Conservation (phyloP, 139 green algal species). For the Chlorella sp. region DNA sequence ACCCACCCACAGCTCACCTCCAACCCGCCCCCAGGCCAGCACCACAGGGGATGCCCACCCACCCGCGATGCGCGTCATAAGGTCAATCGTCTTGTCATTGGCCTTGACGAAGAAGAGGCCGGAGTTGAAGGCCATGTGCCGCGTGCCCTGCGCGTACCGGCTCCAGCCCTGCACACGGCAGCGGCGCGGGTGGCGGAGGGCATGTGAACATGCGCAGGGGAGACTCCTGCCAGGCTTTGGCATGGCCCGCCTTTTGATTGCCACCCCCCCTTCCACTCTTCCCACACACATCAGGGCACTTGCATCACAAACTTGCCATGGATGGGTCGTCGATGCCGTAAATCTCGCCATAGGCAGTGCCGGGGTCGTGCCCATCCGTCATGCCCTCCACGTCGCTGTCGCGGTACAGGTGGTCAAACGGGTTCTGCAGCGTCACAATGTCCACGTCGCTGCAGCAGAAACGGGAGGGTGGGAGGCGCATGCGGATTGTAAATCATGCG, state of each 20-base stretch:
- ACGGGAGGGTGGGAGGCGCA: background rate
- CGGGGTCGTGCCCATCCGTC: conserved; percentile 78
- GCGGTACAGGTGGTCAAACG: conserved; percentile 75
- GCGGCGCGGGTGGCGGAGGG: background rate
- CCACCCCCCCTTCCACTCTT: background rate
- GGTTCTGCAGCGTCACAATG: conserved; percentile 72
- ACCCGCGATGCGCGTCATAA: conserved; percentile 69
- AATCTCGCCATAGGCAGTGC: conserved; percentile 87
- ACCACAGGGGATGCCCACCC: background rate
- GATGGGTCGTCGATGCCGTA: conserved; percentile 85
- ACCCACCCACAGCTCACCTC: background rate
- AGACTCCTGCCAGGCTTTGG: background rate
- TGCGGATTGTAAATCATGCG: no score
- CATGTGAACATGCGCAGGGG: background rate
- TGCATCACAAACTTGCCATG: conserved; percentile 59
- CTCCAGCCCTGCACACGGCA: conserved; percentile 23
- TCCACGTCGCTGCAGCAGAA: conserved; percentile 85
- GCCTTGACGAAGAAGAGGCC: conserved; percentile 86
- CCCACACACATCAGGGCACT: background rate
- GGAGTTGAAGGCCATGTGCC: conserved; percentile 88
- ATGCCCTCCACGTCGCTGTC: conserved; percentile 77
- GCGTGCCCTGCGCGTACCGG: conserved; percentile 45
- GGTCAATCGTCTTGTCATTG: conserved; percentile 68
- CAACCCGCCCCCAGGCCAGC: no score
- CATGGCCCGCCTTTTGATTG: background rate